Evolutionary conservation across 164 flowering plant species (phyloP).

Genomic region (Liriodendron chinense): DNA sequence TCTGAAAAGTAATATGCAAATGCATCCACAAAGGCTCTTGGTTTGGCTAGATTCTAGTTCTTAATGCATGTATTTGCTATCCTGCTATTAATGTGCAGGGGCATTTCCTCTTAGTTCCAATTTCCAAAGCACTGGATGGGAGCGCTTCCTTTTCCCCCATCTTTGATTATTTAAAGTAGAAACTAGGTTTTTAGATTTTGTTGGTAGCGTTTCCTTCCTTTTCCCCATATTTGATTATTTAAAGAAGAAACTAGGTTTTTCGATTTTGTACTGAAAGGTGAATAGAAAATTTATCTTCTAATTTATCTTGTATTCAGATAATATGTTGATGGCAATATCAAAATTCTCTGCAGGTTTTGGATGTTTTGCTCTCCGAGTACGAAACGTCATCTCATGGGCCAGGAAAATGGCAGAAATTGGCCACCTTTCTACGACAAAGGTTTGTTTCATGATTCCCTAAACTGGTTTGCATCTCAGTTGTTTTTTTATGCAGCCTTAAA

Average conservation of each 20-base stretch:
- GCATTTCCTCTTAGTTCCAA: not conserved
- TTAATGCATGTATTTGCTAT: not conserved
- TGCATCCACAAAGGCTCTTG: no score
- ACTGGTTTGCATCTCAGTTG: not conserved
- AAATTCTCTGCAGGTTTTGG: constrained; percentile 60
- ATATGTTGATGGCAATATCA: not conserved
- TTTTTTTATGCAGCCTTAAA: not conserved
- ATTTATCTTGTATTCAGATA: not conserved
- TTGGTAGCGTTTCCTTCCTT: not conserved
- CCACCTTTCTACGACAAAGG: constrained; percentile 80
- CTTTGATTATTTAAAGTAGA: no score
- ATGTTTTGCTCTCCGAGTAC: constrained; percentile 73
- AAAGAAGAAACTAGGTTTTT: no score
- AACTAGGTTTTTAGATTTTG: no score
- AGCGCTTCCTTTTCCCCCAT: not conserved
- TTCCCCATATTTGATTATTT: no score
- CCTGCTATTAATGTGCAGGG: not conserved
- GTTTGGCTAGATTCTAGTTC: no score
- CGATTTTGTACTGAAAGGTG: no score
- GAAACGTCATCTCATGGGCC: constrained; percentile 85
- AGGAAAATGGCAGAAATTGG: constrained; percentile 81
- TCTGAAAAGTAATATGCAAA: no score
- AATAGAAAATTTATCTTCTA: not conserved
- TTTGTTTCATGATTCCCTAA: constrained; percentile 18
- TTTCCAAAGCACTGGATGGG: not conserved